Conservation (phyloP, 2,329 filamentous ascomycete species). For the Scedosporium minutisporum region DNA sequence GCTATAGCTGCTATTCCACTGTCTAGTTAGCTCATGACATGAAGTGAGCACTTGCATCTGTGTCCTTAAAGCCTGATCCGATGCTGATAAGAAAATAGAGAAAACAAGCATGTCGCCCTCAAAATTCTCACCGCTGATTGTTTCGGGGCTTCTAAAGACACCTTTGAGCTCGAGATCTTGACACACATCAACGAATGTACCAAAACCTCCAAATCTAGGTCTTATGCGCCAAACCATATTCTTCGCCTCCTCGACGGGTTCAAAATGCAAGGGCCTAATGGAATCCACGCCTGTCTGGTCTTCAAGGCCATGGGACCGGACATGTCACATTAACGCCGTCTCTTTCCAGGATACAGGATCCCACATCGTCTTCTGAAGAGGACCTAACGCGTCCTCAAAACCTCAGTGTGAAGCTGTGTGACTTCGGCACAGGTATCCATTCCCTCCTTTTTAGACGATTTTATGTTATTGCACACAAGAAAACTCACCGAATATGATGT, state of each 20-base stretch:
- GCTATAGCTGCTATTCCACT: conserved; percentile 15
- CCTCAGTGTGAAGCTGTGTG: conserved; percentile 12
- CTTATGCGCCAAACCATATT: conserved; percentile 7
- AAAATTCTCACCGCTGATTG: conserved; percentile 17
- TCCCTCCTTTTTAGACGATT: neutral
- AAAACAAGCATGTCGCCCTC: conserved; percentile 16
- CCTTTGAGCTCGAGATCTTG: conserved; percentile 14
- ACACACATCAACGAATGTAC: conserved; percentile 9
- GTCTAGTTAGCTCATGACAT: conserved; percentile 16
- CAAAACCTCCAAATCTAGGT: neutral
- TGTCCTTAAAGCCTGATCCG: neutral
- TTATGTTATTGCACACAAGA: neutral
- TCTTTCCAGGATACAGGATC: conserved; percentile 11
- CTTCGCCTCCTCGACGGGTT: conserved; percentile 16
- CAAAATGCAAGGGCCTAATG: conserved; percentile 18
- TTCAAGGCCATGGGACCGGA: conserved; percentile 21
- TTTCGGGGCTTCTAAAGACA: conserved; percentile 6
- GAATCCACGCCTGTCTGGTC: conserved; percentile 19
- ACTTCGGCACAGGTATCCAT: conserved; percentile 14
- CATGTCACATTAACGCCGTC: conserved; percentile 11
- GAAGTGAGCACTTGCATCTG: conserved; percentile 6
- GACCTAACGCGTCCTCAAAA: conserved; percentile 7
- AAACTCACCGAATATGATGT: neutral
- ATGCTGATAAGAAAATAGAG: neutral
- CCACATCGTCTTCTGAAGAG: conserved; percentile 11